Evolutionary conservation across 2,329 filamentous ascomycete species (phyloP).

Genomic region (Cadophora luteo-olivacea): DNA sequence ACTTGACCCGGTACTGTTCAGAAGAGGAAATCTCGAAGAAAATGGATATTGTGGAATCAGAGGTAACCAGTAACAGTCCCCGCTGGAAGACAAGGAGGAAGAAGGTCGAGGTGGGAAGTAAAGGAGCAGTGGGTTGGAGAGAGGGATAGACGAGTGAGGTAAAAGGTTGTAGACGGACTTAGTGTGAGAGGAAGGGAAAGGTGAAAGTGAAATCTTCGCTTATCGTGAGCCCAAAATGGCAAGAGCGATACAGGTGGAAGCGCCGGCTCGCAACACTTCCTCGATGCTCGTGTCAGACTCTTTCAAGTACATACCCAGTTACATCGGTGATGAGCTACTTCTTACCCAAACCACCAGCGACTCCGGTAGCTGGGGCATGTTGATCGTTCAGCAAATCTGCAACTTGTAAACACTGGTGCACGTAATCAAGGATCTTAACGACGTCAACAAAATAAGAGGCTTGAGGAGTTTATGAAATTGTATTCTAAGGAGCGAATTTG

Average conservation of each 20-base stretch:
- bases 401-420: background rate
- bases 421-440: background rate
- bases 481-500: slow-evolving; percentile 9
- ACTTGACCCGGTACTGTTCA: background rate
- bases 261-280: background rate
- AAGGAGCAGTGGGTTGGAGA: background rate
- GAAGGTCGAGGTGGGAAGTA: background rate
- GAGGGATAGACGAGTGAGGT: background rate
- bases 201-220: slow-evolving; percentile 5
- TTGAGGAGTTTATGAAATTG: background rate
- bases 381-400: background rate
- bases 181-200: background rate
- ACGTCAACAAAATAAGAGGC: background rate
- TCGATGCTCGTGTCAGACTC: background rate
- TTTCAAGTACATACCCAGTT: too few relatives aligned
- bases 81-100: background rate
- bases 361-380: too few relatives aligned
- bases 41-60: background rate
- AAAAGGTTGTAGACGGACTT: background rate
- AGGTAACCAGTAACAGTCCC: background rate
- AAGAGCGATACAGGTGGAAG: slow-evolving; percentile 8
- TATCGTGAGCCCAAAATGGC: background rate
- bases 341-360: too few relatives aligned
- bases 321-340: too few relatives aligned
- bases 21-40: background rate